These are phyloP conservation scores for Neonectria ditissima DNA, from an alignment of 2,329 filamentous ascomycete species.

Conservation along the genomic window DNA sequence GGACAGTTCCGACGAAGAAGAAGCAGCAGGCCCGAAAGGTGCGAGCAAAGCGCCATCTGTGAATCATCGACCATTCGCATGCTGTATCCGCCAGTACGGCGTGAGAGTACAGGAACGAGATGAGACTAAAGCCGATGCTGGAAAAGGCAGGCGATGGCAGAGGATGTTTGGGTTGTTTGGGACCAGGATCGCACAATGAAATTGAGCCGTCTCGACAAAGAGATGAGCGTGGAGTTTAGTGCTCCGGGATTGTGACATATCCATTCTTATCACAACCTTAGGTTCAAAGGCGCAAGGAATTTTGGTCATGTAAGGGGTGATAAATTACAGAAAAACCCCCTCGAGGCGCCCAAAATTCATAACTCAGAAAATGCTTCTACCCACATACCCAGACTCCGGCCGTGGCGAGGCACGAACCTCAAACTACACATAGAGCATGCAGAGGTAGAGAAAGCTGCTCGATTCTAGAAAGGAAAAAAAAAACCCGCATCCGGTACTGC, in stretches of 20 bases:
- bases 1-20: conserved; percentile 53
- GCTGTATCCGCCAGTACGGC: conserved; percentile 79
- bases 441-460: conserved; percentile 14
- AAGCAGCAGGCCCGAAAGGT: conserved; percentile 26
- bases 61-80: conserved; percentile 74
- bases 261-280: conserved; percentile 5
- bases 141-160: conserved; percentile 66
- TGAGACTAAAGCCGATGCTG: conserved; percentile 57
- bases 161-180: conserved; percentile 74
- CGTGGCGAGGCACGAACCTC: conserved; percentile 29
- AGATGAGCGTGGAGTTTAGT: background rate
- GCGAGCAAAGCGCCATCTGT: conserved; percentile 45
- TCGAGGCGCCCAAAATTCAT: conserved; percentile 29
- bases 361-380: conserved; percentile 30
- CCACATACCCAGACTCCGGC: conserved; percentile 42
- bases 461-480: conserved; percentile 31
- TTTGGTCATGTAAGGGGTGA: conserved; percentile 18
- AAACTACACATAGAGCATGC: conserved; percentile 32
- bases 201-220: conserved; percentile 4
- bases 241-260: conserved; percentile 3
- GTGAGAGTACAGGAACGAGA: conserved; percentile 59
- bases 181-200: conserved; percentile 63
- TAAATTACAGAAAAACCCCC: conserved; percentile 33
- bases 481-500: conserved; percentile 26
- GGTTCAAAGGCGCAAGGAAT: conserved; percentile 16